Evolutionary conservation across 495 filamentous ascomycete species (phyloP), one percentile per base, ranked within the genome.

Genomic region (Penicillium fimorum): DNA sequence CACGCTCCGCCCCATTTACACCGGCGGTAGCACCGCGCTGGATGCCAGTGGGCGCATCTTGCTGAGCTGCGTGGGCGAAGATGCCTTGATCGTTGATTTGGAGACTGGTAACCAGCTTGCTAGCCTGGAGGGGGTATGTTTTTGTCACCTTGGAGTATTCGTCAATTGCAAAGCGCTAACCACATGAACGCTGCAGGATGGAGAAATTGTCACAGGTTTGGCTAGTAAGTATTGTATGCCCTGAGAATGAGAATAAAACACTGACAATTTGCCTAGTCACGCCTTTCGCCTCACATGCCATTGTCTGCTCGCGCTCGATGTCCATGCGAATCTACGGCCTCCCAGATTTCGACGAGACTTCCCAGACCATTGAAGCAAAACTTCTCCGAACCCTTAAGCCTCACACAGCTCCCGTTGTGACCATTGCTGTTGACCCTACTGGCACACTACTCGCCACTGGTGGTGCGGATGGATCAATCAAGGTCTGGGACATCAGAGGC

Each of bases 401-500:
- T n/a, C 95, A 97, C 67, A 80, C 84, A 3, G 86, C 91, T 4
- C 94, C 94, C 2, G 90, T 97, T 11, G 83, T 96, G 9, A 90
- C 92, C 4, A 79, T 89, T 15, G 84, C 88, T 15, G 82, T 91
- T 44, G 94, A 99, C 68, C 77, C 79, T 32, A 96, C 92, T 2
- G 87, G 92, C 63, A 97, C 93, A 13, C 76, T 99, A 11, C 74
- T 97, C 40, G 94, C 93, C 35, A 96, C 92, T 18, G 94, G 94
- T 51, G 89, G 84, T 24, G 90, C 94, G 8, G 94, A 97, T 72
- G 94, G 94, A 25, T 81, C 86, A 4, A 87, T 96, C 58, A 99
- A 99, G 70, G 87, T 99, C 50, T 97, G 91, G 91, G 95, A 99
- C 74, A 92, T 99, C 37, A 75, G 80, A 55, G 91, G 89, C 17